Conservation (phyloP, 768 basidiomycete genomes). For the Suillus bovinus region DNA sequence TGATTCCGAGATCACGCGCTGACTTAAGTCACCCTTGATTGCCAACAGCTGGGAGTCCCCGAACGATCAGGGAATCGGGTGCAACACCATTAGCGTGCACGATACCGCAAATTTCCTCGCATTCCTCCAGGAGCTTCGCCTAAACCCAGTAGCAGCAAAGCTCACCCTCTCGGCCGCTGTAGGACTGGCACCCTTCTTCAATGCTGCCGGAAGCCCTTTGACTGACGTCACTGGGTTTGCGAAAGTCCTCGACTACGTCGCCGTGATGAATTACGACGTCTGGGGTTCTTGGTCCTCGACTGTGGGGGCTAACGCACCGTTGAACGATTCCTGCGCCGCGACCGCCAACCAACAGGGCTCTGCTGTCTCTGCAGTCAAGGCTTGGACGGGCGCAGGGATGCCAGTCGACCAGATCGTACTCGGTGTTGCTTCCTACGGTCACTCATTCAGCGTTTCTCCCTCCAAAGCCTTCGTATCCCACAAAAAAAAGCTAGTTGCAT, state of each 20-base stretch:
- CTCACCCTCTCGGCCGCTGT: slow-evolving; percentile 71
- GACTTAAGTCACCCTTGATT: slow-evolving; percentile 13
- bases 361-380: slow-evolving; percentile 65
- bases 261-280: slow-evolving; percentile 68
- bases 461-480: slow-evolving; percentile 36
- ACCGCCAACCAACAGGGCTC: slow-evolving; percentile 64
- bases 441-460: slow-evolving; percentile 55
- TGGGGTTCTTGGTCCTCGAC: slow-evolving; percentile 51
- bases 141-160: slow-evolving; percentile 46
- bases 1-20: not conserved
- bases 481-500: slow-evolving; percentile 43
- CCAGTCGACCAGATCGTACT: slow-evolving; percentile 70
- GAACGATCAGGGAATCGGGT: slow-evolving; percentile 59
- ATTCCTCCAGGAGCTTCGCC: slow-evolving; percentile 72
- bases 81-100: slow-evolving; percentile 54
- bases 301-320: slow-evolving; percentile 79
- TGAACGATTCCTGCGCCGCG: slow-evolving; percentile 73
- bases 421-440: slow-evolving; percentile 81
- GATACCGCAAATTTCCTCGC: slow-evolving; percentile 79
- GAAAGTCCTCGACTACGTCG: slow-evolving; percentile 63
- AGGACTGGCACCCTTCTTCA: slow-evolving; percentile 65
- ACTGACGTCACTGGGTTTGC: slow-evolving; percentile 73
- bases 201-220: slow-evolving; percentile 57
- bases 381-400: slow-evolving; percentile 79
- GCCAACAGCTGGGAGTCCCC: slow-evolving; percentile 84